These are phyloP conservation scores for Aphanomyces euteiches DNA, from an alignment of 352 stramenopile species.

Conservation along the genomic window DNA sequence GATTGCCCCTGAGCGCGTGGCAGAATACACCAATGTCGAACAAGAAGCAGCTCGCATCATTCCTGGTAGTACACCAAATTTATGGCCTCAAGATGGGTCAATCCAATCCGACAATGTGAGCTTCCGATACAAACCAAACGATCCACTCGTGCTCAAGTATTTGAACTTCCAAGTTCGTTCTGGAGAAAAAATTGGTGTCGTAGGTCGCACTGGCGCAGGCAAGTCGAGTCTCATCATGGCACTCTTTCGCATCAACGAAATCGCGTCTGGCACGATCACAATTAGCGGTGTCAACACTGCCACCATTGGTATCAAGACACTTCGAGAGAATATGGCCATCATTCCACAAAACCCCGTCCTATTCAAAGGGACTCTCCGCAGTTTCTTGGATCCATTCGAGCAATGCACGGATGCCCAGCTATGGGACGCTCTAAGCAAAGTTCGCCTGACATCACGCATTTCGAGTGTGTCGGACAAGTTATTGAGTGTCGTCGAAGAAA, in stretches of 20 bases:
- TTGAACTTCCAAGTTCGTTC: constrained; percentile 21
- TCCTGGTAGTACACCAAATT: constrained; percentile 7
- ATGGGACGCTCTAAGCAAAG: constrained; percentile 85
- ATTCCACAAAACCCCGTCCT: constrained; percentile 89
- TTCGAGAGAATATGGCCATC: constrained; percentile 65
- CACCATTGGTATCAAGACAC: constrained; percentile 53
- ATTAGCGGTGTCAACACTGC: constrained; percentile 72
- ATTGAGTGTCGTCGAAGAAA: constrained; percentile 79
- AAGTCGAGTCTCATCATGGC: constrained; percentile 68
- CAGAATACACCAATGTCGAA: constrained; percentile 44
- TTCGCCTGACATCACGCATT: neutral
- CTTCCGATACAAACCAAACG: constrained; percentile 31
- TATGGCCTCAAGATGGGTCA: constrained; percentile 22
- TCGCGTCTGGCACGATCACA: constrained; percentile 55
- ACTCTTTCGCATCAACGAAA: constrained; percentile 75
- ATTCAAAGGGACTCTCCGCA: constrained; percentile 71
- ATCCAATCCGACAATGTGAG: constrained; percentile 27
- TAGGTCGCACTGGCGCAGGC: constrained; percentile 67
- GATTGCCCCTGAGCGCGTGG: constrained; percentile 42
- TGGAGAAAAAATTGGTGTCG: constrained; percentile 62
- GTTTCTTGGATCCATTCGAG: constrained; percentile 48
- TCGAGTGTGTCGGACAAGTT: constrained; percentile 61
- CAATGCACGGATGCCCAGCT: constrained; percentile 74
- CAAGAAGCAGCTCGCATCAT: constrained; percentile 23
- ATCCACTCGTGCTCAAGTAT: constrained; percentile 39